These are phyloP conservation scores for Leishmania guyanensis DNA, from an alignment of 208 protist species.

Conservation along the genomic window DNA sequence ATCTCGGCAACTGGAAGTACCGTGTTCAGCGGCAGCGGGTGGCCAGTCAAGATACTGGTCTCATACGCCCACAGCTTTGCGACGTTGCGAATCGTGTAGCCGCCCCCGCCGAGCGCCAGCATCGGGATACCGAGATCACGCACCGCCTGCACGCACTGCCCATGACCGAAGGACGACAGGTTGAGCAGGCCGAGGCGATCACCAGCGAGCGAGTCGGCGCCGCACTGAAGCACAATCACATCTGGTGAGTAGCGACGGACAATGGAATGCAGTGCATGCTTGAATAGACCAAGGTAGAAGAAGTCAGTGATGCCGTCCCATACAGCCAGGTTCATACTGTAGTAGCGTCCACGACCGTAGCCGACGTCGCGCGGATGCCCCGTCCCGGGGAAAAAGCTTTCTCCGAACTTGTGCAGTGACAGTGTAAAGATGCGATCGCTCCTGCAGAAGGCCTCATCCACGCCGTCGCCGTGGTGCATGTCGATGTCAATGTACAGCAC, in stretches of 20 bases:
- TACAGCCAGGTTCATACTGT: slow-evolving; percentile 88
- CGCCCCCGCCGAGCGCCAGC: slow-evolving; percentile 98
- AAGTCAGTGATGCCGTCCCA: slow-evolving; percentile 93
- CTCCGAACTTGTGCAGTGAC: slow-evolving; percentile 99
- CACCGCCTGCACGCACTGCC: slow-evolving; percentile 95
- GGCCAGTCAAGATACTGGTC: slow-evolving; percentile 83
- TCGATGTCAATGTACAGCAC: slow-evolving; percentile 99
- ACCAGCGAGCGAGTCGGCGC: slow-evolving; percentile 97
- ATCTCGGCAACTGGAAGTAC: slow-evolving; percentile 67
- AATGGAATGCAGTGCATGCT: slow-evolving; percentile 67
- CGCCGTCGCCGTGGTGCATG: slow-evolving; percentile 99
- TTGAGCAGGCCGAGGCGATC: slow-evolving; percentile 96
- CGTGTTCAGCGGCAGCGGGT: slow-evolving; percentile 64
- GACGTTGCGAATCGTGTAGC: slow-evolving; percentile 99
- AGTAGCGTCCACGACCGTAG: slow-evolving; percentile 76
- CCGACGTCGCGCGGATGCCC: slow-evolving; percentile 90
- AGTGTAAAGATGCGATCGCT: slow-evolving; percentile 99
- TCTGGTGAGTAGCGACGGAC: slow-evolving; percentile 78
- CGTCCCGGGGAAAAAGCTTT: slow-evolving; percentile 98
- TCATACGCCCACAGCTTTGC: slow-evolving; percentile 98
- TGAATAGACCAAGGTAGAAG: slow-evolving; percentile 84
- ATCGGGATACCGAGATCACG: slow-evolving; percentile 94
- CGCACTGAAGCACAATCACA: slow-evolving; percentile 99
- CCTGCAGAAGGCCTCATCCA: slow-evolving; percentile 99
- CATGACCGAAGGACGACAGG: slow-evolving; percentile 94